These are phyloP conservation scores for Pyrus communis DNA, from an alignment of 306 rosid genomes.

Conservation along the genomic window DNA sequence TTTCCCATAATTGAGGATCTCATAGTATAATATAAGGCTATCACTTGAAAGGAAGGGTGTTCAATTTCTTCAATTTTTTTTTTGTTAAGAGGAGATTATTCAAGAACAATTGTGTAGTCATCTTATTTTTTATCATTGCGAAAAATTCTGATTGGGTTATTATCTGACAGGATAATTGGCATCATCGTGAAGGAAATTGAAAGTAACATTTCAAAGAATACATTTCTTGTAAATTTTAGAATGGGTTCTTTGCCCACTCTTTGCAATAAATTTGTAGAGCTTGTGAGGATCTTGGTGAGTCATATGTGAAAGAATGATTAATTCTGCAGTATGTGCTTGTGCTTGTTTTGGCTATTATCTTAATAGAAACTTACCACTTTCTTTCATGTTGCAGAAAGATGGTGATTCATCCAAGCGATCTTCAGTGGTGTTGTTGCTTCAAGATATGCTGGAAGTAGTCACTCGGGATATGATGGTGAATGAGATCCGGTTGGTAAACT, in stretches of 20 bases:
- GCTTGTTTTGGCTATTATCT: constrained; percentile 6
- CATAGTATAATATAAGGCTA: background rate
- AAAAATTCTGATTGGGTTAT: constrained; percentile 27
- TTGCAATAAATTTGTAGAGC: constrained; percentile 80
- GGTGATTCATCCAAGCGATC: constrained; percentile 54
- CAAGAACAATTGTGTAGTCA: constrained; percentile 13
- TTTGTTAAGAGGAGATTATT: constrained; percentile 2
- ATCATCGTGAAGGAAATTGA: constrained; percentile 79
- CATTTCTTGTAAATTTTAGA: constrained; percentile 76
- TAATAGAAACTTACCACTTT: constrained; percentile 19
- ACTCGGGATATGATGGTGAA: constrained; percentile 94
- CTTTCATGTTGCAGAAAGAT: constrained; percentile 54
- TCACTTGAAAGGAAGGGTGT: background rate
- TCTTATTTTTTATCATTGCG: background rate
- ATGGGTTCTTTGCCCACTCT: constrained; percentile 83
- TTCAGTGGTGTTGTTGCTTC: constrained; percentile 72
- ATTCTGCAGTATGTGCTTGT: constrained; percentile 16
- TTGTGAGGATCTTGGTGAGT: constrained; percentile 83
- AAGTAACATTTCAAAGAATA: constrained; percentile 66
- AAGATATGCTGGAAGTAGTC: constrained; percentile 95
- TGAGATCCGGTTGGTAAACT: constrained; percentile 64
- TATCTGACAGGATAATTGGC: constrained; percentile 68
- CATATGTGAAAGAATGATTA: constrained; percentile 8
- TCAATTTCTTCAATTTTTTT: background rate
- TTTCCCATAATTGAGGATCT: background rate